Base-by-base conservation (phyloP, 1,284 basidiomycete genomes). In the Phlebopus sp. region DNA sequence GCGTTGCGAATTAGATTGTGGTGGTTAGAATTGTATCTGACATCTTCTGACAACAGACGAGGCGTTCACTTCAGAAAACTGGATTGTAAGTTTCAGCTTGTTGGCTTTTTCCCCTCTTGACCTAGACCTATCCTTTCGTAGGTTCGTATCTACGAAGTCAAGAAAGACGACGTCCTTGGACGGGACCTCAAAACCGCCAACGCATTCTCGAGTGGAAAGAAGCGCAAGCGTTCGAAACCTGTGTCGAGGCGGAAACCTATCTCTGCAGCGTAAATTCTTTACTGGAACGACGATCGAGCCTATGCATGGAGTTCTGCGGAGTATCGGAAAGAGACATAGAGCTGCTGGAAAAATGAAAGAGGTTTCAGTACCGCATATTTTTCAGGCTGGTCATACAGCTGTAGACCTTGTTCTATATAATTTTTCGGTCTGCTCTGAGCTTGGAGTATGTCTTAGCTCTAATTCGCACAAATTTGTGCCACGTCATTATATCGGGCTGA, bases 21-120 rank as follows among this genome's bases (percentile, higher is more conserved):
- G 2, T 0, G 14, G 34, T 32, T 34, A 18, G 49, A 36, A 37
- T 44, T 39, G 6, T 36, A 43, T 55, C 48, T 55, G 35, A 47
- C 59, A 7, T 27, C 23, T 14, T 52, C 38, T 31, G 41, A n/a
- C 32, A 49, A 41, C 58, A 90, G 92, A 97, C 58, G 94, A 97
- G 69, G 94, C 93, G 7, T 97, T 94, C 74, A 97, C 94, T 2
- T 92, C 91, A 8, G 94, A 97, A 72, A 97, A 97, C 70, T 97
- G 94, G 95, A 95, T 97, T 59, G 93, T 92, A 62, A 68, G 85
- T 70, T 25, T 23, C n/a, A n/a, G n/a, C n/a, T n/a, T 38, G 37
- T 48, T 34, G 4, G 10, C 2, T 48, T 18, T 38, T 42, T 13
- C 45, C 29, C 13, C 44, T 29, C 19, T 21, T 19, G 38, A 43